Evolutionary conservation across 345 rosid genomes (phyloP).

Genomic region (Eucalyptus regnans): DNA sequence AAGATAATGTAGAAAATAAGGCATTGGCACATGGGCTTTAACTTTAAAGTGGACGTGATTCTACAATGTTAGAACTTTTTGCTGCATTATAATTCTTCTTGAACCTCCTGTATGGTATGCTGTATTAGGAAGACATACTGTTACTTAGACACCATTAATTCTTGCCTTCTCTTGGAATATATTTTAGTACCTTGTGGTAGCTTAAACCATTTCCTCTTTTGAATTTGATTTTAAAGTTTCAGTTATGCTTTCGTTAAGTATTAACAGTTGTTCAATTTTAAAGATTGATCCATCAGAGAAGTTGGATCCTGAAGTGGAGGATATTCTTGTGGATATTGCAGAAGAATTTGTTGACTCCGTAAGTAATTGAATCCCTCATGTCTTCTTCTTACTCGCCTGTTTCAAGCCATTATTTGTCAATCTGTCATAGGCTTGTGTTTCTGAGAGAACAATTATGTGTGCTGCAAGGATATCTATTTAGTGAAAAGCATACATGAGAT

Average conservation of each 20-base stretch:
- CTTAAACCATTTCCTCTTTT: background rate
- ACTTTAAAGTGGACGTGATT: background rate
- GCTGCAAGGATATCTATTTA: background rate
- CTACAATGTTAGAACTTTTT: background rate
- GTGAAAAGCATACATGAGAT: background rate
- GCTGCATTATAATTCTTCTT: background rate
- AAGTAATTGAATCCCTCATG: conserved; percentile 12
- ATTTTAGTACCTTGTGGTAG: background rate
- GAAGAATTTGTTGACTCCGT: conserved; percentile 95
- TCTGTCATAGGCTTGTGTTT: background rate
- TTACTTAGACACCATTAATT: background rate
- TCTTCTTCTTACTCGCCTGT: background rate
- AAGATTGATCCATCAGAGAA: conserved; percentile 91
- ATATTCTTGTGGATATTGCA: conserved; percentile 83
- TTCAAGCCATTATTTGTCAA: background rate
- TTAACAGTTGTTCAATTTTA: background rate
- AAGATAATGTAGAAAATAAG: background rate
- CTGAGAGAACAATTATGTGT: too few species aligned
- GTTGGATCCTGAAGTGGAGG: conserved; percentile 92
- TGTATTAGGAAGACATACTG: background rate
- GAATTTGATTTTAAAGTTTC: background rate
- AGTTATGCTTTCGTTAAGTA: background rate
- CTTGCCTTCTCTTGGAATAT: background rate
- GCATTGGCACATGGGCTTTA: background rate
- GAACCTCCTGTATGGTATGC: background rate